Base-by-base conservation (phyloP, 768 basidiomycete genomes). In the Xerocomus potaroensis region DNA sequence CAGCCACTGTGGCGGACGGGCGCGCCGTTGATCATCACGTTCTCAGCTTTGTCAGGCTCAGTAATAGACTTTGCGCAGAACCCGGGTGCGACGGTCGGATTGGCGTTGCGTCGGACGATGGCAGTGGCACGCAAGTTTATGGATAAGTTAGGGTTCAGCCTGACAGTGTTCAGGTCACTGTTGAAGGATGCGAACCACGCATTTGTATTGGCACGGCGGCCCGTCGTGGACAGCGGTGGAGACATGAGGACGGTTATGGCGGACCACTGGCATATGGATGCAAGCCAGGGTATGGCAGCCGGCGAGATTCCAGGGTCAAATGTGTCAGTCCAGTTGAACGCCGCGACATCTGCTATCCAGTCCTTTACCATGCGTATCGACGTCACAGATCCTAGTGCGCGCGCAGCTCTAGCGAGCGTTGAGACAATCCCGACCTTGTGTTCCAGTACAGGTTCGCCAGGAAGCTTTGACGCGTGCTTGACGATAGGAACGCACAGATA, bases 11-110 rank as follows among this genome's bases (percentile, higher is more conserved):
- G 58, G 58, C 47, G 47, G 16, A 46, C 47, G 6, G 35, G 18
- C 2, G 54, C 63, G 0, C 41, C 58, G 0, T n/a, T 63, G 31
- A 45, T 60, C 41, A 39, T 65, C 32, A 58, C 46, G 4, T 65
- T 65, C 43, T 45, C 53, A 7, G 22, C 50, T 12, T 41, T 48
- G 8, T 35, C 61, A 0, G 14, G 24, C 29, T 23, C 34, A 0
- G 30, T 63, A 19, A 43, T 63, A 33, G 35, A 47, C 24, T 56
- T 48, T 41, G 44, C 23, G 9, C 34, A 6, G 35, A 47, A 49
- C 32, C 39, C 42, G 7, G 6, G 5, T 18, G 43, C 48, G 11
- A 56, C 53, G 12, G 47, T 63, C 8, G 54, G 49, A 8, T 40
- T 63, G 31, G 31, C 42, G 23, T 18, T 63, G 32, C 47, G 23